Evolutionary conservation across 805 yeast species (phyloP).

Genomic region (Metschnikowia peoriensis): DNA sequence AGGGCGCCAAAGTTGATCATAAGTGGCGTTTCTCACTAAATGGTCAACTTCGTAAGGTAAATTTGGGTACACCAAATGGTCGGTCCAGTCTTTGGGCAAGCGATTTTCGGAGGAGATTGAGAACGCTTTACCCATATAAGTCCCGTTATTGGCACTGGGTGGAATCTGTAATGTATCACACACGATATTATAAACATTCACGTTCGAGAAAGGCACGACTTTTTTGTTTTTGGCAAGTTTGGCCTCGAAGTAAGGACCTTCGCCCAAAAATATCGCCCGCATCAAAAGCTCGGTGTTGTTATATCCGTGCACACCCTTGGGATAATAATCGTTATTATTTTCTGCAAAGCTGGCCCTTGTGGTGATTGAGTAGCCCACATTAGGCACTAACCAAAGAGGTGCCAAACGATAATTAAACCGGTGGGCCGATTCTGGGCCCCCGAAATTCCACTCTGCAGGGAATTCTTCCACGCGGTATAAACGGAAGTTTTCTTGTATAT

Average conservation of each 20-base stretch:
- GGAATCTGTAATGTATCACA: conserved; percentile 56
- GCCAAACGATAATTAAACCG: conserved; percentile 64
- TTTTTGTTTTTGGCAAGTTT: conserved; percentile 27
- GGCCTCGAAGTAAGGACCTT: conserved; percentile 71
- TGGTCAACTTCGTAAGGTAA: conserved; percentile 47
- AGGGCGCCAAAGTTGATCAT: conserved; percentile 43
- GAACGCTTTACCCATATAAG: conserved; percentile 18
- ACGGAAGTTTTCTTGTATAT: conserved; percentile 35
- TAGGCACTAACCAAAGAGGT: conserved; percentile 82
- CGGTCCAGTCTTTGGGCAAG: conserved; percentile 48
- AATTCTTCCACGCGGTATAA: conserved; percentile 57
- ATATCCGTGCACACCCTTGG: conserved; percentile 84
- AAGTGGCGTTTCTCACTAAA: conserved; percentile 48
- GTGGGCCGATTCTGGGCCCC: conserved; percentile 33
- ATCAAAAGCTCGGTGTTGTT: conserved; percentile 72
- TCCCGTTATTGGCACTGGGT: conserved; percentile 64
- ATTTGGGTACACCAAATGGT: conserved; percentile 47
- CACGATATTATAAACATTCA: conserved; percentile 69
- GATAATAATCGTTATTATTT: conserved; percentile 49
- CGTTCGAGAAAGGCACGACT: conserved; percentile 66
- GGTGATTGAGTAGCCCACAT: conserved; percentile 73
- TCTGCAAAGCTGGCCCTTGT: conserved; percentile 56
- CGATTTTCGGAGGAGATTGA: conserved; percentile 25
- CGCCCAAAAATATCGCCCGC: conserved; percentile 78
- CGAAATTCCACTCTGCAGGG: conserved; percentile 54